Evolutionary conservation across 2,329 filamentous ascomycete genomes (phyloP).

Genomic region (Zalaria sp.): DNA sequence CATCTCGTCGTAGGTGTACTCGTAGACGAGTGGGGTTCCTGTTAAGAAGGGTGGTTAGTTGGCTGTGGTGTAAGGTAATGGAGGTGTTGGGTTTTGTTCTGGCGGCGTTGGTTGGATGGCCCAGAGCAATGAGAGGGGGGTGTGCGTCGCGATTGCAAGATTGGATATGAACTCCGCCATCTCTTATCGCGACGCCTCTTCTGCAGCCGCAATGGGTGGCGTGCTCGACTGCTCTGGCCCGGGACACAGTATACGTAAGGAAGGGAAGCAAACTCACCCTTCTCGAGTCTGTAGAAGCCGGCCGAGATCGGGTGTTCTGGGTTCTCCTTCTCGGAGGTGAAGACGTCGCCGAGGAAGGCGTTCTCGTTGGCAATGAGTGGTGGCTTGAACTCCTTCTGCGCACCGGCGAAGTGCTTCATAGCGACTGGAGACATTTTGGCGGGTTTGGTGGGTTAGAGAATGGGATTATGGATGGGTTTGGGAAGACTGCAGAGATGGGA

Average conservation of each 20-base stretch:
- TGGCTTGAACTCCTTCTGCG: constrained; percentile 46
- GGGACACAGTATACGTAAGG: too few relatives aligned
- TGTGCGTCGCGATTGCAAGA: too few relatives aligned
- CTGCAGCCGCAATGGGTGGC: neutral
- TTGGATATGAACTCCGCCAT: neutral
- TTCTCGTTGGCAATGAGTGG: constrained; percentile 55
- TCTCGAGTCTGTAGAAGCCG: constrained; percentile 54
- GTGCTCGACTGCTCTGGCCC: too few relatives aligned
- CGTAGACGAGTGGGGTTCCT: constrained; percentile 51
- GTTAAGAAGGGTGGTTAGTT: neutral
- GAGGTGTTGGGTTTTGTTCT: neutral
- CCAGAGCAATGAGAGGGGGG: too few relatives aligned
- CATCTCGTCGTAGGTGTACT: constrained; percentile 59
- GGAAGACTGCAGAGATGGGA: neutral
- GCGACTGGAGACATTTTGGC: constrained; percentile 16
- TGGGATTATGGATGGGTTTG: neutral
- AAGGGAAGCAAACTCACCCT: constrained; percentile 22
- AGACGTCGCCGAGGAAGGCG: constrained; percentile 51
- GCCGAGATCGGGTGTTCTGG: constrained; percentile 45
- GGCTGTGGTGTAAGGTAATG: neutral
- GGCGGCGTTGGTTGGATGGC: too few relatives aligned
- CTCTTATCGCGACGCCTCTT: neutral
- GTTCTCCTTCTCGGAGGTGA: constrained; percentile 36
- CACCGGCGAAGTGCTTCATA: constrained; percentile 42
- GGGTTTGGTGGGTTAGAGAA: neutral